Percentiles rank a stretch among this genome's conserved stretches.
Evolutionary conservation across 2,329 filamentous ascomycete species (phyloP).

Genomic region (Colletotrichum lindemuthianum): DNA sequence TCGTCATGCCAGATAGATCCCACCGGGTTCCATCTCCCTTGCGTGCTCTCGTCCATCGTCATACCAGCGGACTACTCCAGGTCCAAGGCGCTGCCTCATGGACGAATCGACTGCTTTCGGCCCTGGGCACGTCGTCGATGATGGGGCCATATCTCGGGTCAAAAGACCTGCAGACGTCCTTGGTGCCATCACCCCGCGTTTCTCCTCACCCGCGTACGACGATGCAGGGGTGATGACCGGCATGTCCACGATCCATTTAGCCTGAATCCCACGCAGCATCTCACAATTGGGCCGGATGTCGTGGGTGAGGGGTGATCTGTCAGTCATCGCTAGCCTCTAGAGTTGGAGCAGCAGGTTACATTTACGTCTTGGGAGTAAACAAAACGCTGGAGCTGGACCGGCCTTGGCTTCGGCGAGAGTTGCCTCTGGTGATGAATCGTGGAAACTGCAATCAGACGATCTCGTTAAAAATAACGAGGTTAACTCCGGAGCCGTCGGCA

Average conservation of each 20-base stretch:
- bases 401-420: no score
- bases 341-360: background rate
- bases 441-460: no score
- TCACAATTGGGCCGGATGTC: conserved; percentile 6
- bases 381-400: no score
- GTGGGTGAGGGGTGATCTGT: conserved; percentile 5
- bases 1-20: background rate
- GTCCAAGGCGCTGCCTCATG: no score
- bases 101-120: background rate
- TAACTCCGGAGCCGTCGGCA: no score
- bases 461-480: no score
- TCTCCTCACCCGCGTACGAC: conserved; percentile 19
- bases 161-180: conserved; percentile 3
- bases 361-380: background rate
- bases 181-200: conserved; percentile 19
- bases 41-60: background rate
- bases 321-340: background rate
- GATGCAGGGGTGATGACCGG: background rate
- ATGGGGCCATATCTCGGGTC: conserved; percentile 11
- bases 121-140: background rate
- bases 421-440: no score
- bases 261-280: conserved; percentile 1
- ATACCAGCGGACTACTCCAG: background rate
- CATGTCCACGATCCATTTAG: conserved; percentile 1
- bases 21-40: background rate